Base-by-base conservation (phyloP, 306 rosid genomes). In the Hippophae gyantsensis region DNA sequence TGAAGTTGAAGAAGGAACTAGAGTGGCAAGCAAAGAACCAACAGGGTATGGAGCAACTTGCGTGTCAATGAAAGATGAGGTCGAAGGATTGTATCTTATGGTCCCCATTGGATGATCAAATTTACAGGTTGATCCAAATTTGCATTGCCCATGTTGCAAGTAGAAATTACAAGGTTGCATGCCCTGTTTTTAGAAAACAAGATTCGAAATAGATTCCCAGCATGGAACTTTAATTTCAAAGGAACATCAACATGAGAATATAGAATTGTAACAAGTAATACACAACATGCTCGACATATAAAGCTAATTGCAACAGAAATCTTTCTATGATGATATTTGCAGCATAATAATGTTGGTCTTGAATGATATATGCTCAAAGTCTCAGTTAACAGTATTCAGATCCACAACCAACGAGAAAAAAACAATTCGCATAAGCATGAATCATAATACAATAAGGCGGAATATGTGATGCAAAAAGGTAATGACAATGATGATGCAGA, bases 51-150 rank as follows among this genome's bases (percentile, higher is more conserved):
- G 88, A 60, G 88, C 65, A 52, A 85, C 80, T 52, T 85, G 86
- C 74, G 79, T 66, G 69, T 89, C 87, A 1, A 71, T 67, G 7
- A 87, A 78, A 54, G 95, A 82, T 38, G 95, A 80, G 27, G 86
- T 65, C 32, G 86, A 84, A 45, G 83, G 84, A 69, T 74, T 87
- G 74, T 66, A 81, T 63, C 84, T 79, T 78, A 86, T 57, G 10
- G 80, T 42, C 61, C 84, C 94, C 64, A 77, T 14, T 54, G 97
- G 95, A 79, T 89, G 97, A 71, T 89, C 95, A 46, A 83, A 89
- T 73, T 89, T 89, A 79, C 97, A 89, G 1, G 85, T 70, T 7
- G 90, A 67, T 65, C 97, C 95, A 54, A 89, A 86, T 62, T 86
- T 89, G 89, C 97, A 89, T 58, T 78, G 78, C 60, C 90, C 82